Evolutionary conservation across 2,329 filamentous ascomycete species (phyloP).

Genomic region (Calonectria multiphialidica): DNA sequence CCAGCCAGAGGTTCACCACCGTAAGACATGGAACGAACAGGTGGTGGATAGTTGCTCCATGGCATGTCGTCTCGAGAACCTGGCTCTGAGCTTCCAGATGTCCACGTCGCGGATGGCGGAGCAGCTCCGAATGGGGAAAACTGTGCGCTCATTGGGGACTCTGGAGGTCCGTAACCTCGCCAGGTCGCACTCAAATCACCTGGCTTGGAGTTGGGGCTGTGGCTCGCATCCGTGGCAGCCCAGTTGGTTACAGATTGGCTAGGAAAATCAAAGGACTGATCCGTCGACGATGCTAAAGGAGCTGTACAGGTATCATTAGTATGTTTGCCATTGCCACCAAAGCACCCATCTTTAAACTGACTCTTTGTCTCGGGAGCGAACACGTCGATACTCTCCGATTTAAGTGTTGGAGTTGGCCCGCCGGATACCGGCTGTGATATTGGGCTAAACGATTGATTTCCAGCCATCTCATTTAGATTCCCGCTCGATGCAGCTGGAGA

Average conservation of each 20-base stretch:
- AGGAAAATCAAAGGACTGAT: slow-evolving; percentile 47
- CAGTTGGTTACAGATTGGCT: slow-evolving; percentile 56
- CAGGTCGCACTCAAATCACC: slow-evolving; percentile 59
- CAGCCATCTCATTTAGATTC: slow-evolving; percentile 55
- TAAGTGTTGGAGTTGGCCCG: slow-evolving; percentile 58
- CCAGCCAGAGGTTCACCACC: slow-evolving; percentile 55
- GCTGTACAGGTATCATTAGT: slow-evolving; percentile 30
- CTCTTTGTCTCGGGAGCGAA: slow-evolving; percentile 56
- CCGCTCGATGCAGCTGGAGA: slow-evolving; percentile 61
- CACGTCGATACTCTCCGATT: slow-evolving; percentile 51
- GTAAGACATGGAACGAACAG: slow-evolving; percentile 62
- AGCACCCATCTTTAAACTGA: slow-evolving; percentile 50
- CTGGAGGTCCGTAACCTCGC: slow-evolving; percentile 60
- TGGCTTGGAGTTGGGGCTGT: slow-evolving; percentile 55
- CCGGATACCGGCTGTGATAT: slow-evolving; percentile 59
- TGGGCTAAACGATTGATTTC: slow-evolving; percentile 56
- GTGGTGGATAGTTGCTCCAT: slow-evolving; percentile 58
- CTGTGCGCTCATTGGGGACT: slow-evolving; percentile 62
- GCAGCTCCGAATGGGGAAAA: slow-evolving; percentile 63
- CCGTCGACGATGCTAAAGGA: slow-evolving; percentile 24
- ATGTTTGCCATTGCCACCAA: neutral
- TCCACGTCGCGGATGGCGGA: slow-evolving; percentile 57
- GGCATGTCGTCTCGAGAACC: slow-evolving; percentile 57
- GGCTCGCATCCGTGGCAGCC: slow-evolving; percentile 57
- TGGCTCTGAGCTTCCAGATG: slow-evolving; percentile 51